A percentile compares a stretch with the other conserved stretches of the same genome.
Evolutionary conservation across 2,329 filamentous ascomycete genomes (phyloP).

Genomic region (Teratosphaeria nubilosa): DNA sequence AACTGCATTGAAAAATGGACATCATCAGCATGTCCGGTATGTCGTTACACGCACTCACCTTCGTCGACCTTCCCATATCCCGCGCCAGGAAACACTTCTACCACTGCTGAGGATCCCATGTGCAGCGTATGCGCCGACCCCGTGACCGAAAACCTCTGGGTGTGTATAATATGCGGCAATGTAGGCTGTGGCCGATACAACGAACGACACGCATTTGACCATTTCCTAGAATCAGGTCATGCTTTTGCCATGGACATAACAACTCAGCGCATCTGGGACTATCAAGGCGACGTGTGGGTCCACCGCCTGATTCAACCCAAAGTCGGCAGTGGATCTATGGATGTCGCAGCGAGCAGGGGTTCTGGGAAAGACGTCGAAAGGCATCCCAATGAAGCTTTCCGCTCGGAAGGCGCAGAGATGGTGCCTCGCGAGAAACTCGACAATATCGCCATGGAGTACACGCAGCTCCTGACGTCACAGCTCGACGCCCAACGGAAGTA

Average conservation of each 20-base stretch:
- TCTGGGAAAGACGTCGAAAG: conserved; percentile 4
- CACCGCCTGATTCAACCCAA: conserved; percentile 92
- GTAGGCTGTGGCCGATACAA: conserved; percentile 94
- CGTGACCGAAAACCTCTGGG: conserved; percentile 70
- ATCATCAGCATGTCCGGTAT: conserved; percentile 86
- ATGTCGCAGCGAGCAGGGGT: conserved; percentile 55
- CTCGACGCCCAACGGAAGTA: conserved; percentile 87
- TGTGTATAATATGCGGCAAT: conserved; percentile 86
- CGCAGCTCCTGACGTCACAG: conserved; percentile 83
- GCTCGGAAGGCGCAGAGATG: conserved; percentile 46
- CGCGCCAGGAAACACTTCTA: conserved; percentile 17
- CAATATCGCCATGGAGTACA: conserved; percentile 86
- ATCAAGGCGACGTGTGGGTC: conserved; percentile 89
- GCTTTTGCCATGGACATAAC: conserved; percentile 87
- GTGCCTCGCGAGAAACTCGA: conserved; percentile 63
- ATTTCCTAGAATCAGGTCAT: conserved; percentile 83
- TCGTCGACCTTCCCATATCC: conserved; percentile 30
- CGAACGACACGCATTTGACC: conserved; percentile 81
- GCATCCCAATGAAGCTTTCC: conserved; percentile 29
- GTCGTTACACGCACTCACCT: conserved; percentile 68
- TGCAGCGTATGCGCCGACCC: conserved; percentile 69
- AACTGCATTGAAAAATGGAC: conserved; percentile 94
- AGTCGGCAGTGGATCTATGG: conserved; percentile 75
- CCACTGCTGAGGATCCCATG: conserved; percentile 50
- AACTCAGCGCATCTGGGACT: conserved; percentile 97